These are phyloP conservation scores for Schizophyllum commune DNA, from an alignment of 1,284 basidiomycete genomes.

Conservation along the genomic window DNA sequence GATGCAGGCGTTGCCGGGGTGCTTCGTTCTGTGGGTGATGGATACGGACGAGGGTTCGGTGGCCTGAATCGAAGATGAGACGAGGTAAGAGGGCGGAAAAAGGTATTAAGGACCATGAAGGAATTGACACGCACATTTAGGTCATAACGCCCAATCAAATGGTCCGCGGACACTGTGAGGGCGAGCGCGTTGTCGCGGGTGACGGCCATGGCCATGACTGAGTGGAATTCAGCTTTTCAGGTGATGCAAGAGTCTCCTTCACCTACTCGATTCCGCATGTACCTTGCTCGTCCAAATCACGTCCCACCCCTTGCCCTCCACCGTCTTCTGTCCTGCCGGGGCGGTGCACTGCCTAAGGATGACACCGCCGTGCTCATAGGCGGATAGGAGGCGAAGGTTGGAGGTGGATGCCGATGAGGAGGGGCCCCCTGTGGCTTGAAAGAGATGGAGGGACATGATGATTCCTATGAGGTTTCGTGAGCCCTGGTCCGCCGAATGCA, in stretches of 20 bases:
- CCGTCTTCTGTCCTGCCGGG: constrained; percentile 35
- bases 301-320: constrained; percentile 72
- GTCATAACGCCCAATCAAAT: constrained; percentile 66
- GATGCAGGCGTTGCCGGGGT: constrained; percentile 70
- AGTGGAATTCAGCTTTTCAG: not conserved
- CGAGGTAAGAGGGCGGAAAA: not conserved
- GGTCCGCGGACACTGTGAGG: constrained; percentile 78
- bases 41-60: too few relatives aligned
- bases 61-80: too few relatives aligned
- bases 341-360: constrained; percentile 48
- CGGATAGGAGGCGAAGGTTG: constrained; percentile 42
- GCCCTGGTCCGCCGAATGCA: not conserved
- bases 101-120: not conserved
- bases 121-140: constrained; percentile 34
- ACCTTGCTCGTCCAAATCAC: constrained; percentile 59
- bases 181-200: constrained; percentile 54
- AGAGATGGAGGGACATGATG: constrained; percentile 79
- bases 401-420: constrained; percentile 7
- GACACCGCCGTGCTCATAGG: constrained; percentile 79
- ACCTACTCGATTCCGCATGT: constrained; percentile 74
- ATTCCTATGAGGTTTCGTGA: constrained; percentile 45
- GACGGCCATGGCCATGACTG: constrained; percentile 83
- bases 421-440: constrained; percentile 16
- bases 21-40: constrained; percentile 50
- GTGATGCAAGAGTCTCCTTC: not conserved